Conservation (phyloP, 176 grass and related monocot species). For the Themeda triandra region DNA sequence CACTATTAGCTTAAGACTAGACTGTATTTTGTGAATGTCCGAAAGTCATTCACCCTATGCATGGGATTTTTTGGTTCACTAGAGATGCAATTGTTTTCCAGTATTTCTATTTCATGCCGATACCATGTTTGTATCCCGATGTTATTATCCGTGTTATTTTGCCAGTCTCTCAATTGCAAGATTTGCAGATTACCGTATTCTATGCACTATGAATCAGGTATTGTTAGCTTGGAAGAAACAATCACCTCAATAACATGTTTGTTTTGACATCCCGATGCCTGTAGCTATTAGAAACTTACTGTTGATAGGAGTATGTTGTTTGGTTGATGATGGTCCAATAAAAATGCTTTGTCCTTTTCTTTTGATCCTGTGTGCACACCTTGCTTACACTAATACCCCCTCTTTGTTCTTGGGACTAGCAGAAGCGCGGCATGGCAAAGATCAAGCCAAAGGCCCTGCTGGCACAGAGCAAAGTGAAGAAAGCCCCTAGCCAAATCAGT, state of each 20-base stretch:
- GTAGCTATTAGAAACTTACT: background rate
- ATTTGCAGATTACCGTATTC: background rate
- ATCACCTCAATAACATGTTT: background rate
- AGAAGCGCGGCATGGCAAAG: slow-evolving; percentile 52
- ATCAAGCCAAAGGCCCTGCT: slow-evolving; percentile 78
- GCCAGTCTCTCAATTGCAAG: background rate
- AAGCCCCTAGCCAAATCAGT: slow-evolving; percentile 55
- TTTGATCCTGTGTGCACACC: background rate
- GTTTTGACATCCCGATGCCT: background rate
- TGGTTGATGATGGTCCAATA: background rate
- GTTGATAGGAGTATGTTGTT: background rate
- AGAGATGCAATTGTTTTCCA: background rate
- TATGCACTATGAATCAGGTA: background rate
- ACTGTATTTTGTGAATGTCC: background rate
- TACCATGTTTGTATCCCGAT: background rate
- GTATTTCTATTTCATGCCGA: background rate
- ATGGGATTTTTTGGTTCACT: background rate
- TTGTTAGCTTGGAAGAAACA: background rate
- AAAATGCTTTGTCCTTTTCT: background rate
- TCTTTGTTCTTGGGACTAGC: background rate
- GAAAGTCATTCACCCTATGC: background rate
- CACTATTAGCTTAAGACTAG: background rate
- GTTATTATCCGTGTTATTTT: background rate
- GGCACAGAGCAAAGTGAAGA: slow-evolving; percentile 77
- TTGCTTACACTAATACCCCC: background rate